Percentiles rank a stretch among this genome's conserved stretches.
Evolutionary conservation across 1,284 basidiomycete species (phyloP).

Genomic region (Trichosporon asahii): DNA sequence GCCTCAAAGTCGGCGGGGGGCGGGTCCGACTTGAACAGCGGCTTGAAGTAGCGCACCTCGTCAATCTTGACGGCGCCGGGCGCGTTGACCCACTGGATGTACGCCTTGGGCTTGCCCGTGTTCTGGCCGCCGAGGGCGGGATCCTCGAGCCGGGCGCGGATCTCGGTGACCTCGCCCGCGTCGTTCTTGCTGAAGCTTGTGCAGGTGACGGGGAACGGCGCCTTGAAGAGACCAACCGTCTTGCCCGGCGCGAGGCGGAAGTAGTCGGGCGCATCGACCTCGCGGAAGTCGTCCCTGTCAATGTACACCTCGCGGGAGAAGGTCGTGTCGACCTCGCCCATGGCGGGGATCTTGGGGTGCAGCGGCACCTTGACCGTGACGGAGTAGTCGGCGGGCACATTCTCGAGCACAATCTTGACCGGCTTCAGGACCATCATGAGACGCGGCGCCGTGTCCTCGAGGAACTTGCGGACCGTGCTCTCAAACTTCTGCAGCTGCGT

Average conservation of each 20-base stretch:
- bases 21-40: conserved; percentile 90
- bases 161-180: conserved; percentile 71
- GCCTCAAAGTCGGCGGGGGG: conserved; percentile 78
- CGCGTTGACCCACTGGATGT: conserved; percentile 96
- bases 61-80: conserved; percentile 74
- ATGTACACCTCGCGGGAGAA: conserved; percentile 91
- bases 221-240: conserved; percentile 93
- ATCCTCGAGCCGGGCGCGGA: conserved; percentile 76
- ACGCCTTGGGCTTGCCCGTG: conserved; percentile 84
- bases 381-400: conserved; percentile 81
- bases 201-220: conserved; percentile 92
- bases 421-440: conserved; percentile 91
- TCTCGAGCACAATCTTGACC: conserved; percentile 86
- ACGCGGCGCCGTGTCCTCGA: conserved; percentile 83
- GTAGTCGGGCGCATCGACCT: conserved; percentile 89
- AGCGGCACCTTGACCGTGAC: conserved; percentile 83
- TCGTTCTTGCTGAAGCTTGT: conserved; percentile 75
- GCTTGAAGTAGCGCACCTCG: conserved; percentile 89
- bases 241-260: conserved; percentile 97
- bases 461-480: conserved; percentile 78
- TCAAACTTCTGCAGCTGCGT: conserved; percentile 90
- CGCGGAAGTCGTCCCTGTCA: conserved; percentile 88
- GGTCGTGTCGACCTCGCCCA: conserved; percentile 78
- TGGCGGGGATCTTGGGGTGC: conserved; percentile 88
- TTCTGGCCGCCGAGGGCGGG: conserved; percentile 42